Base-by-base conservation (phyloP, 2,329 filamentous ascomycete genomes). In the Cladosporium austrohemisphaericum region DNA sequence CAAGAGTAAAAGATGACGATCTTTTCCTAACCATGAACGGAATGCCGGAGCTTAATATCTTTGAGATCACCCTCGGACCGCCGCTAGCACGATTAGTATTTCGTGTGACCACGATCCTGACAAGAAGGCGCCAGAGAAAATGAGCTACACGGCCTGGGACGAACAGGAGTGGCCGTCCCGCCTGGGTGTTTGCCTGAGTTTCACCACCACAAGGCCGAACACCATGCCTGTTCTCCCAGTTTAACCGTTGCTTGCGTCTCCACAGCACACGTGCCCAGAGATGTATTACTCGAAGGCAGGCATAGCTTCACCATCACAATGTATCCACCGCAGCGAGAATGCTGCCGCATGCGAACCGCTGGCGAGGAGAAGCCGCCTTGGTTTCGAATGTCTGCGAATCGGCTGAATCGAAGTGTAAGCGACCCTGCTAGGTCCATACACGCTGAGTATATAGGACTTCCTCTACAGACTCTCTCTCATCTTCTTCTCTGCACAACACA, bases 241-340 rank as follows among this genome's bases (percentile, higher is more conserved):
- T 41, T 22, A 41, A n/a, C 38, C 38, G 26, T 31, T 41, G 38
- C 38, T 28, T 31, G 18, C 22, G 38, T 41, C 25, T 41, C 38
- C 38, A 41, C 38, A 20, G 26, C 14, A 29, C 10, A 26, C 25
- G 25, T n/a, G n/a, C n/a, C n/a, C n/a, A 4, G 37, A 22, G 6
- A 13, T 40, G 28, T 28, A n/a, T n/a, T n/a, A n/a, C n/a, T n/a
- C n/a, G n/a, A n/a, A 43, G 26, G 40, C 26, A 31, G 40, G 26
- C 19, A 32, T 25, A 22, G 40, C n/a, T 31, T 19, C 28, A 22
- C 18, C 26, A 6, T 43, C 29, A 18, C 26, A 31, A 31, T 41
- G 38, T 45, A 44, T 44, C 41, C 41, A 44, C 28, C 23, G 41
- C 41, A 32, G 18, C 28, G n/a, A n/a, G n/a, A n/a, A n/a, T n/a